These are phyloP conservation scores for Austropuccinia psidii DNA, from an alignment of 1,284 basidiomycete species.

Conservation along the genomic window DNA sequence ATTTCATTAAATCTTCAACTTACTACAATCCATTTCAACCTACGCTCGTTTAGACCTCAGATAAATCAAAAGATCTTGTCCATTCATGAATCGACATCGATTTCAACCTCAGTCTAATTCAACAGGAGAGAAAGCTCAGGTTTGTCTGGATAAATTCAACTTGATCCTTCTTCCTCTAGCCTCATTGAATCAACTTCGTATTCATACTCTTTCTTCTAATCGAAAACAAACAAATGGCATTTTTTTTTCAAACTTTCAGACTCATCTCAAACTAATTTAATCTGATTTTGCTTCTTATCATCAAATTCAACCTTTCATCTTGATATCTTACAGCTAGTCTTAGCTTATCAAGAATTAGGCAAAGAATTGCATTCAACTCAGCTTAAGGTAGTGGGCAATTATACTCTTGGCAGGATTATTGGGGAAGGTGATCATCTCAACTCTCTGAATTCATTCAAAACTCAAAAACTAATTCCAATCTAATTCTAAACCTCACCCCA, in stretches of 20 bases:
- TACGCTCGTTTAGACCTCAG: too few relatives aligned
- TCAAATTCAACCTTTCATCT: too few relatives aligned
- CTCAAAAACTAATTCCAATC: conserved; percentile 4
- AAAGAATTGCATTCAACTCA: conserved; percentile 83
- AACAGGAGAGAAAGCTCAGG: conserved; percentile 30
- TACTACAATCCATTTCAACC: too few relatives aligned
- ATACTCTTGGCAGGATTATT: conserved; percentile 87
- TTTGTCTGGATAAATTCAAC: background rate
- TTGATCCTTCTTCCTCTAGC: background rate
- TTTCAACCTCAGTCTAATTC: background rate
- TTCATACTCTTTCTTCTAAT: background rate
- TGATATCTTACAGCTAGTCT: conserved; percentile 59
- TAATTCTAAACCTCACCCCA: too few relatives aligned
- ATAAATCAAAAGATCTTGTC: too few relatives aligned
- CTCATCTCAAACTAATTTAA: background rate
- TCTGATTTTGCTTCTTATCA: background rate
- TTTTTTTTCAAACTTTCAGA: too few relatives aligned
- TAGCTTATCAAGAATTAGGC: conserved; percentile 92
- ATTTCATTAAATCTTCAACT: too few relatives aligned
- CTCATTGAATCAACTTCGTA: background rate
- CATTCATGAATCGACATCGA: conserved; percentile 14
- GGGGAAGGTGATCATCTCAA: conserved; percentile 68
- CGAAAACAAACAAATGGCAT: background rate
- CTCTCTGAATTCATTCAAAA: conserved; percentile 32
- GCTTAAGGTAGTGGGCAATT: conserved; percentile 86